Base-by-base conservation (phyloP, 2,329 filamentous ascomycete genomes). In the Trichoderma sp. region DNA sequence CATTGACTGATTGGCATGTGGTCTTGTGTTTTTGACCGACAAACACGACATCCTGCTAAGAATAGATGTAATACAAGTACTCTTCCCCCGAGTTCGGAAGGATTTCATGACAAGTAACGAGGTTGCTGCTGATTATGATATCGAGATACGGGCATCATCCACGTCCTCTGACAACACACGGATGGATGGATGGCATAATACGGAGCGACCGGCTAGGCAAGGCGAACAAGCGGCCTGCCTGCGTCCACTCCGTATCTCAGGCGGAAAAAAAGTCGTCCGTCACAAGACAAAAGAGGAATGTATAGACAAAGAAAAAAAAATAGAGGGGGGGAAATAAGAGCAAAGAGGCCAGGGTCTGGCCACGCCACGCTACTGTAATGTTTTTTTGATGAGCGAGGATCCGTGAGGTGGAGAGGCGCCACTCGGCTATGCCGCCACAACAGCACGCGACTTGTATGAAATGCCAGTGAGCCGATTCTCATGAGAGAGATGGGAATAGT, bases 401-500 rank as follows among this genome's bases (percentile, higher is more conserved):
- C 62, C 70, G 63, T 56, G 39, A 18, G 30, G 60, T 64, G 70
- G 70, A 67, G 70, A 21, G 32, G 68, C 68, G 58, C 70, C 70
- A 60, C 63, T 71, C 70, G 70, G 70, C 70, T 56, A 67, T 56
- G 51, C 63, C 70, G 70, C 63, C 63, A 58, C 70, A 71, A 36
- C 47, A 64, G 68, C 70, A 67, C 70, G 62, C 62, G 70, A 71
- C 70, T 63, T 53, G 34, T 8, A 26, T 15, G 7, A 28, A 62
- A 62, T 39, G 11, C 39, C 66, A 62, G 60, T 53, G 66, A 62
- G 43, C 24, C 34, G 65, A 60, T 11, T 32, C 7, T 32, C 8
- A n/a, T 63, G 36, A 63, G 21, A 43, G 43, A 63, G 36, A 51
- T 30, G 26, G 6, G 34, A 28, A 43, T 39, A 0, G 39, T 9